Percentiles rank a stretch among this genome's conserved stretches.
phyloP scores from a whole-genome alignment of 140 eudicot species.

The Stevia rebaudiana region DNA sequence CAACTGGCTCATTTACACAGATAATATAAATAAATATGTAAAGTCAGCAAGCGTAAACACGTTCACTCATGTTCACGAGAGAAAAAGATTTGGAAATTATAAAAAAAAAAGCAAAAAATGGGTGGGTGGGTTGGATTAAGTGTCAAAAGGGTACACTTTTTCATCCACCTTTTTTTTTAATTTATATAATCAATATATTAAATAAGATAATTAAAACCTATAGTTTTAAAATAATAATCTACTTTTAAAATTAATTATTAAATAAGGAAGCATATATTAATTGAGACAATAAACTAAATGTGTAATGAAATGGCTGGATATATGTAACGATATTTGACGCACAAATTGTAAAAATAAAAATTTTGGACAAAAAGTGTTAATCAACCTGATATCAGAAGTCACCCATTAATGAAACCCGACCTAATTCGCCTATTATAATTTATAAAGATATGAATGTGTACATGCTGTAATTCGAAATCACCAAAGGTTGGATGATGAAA shows the following conservation, averaged over 20 bases:
- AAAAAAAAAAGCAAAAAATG: no score
- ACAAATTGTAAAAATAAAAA: not conserved
- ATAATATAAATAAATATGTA: not conserved
- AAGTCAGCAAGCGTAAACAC: not conserved
- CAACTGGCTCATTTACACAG: constrained; percentile 41
- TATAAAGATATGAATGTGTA: constrained; percentile 15
- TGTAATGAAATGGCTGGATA: not conserved
- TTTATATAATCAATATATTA: not conserved
- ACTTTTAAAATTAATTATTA: not conserved
- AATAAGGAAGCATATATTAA: not conserved
- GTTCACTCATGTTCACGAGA: not conserved
- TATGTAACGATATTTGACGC: not conserved
- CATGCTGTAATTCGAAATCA: constrained; percentile 89
- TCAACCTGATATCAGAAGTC: not conserved
- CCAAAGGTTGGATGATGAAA: constrained; percentile 89
- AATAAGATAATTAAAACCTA: not conserved
- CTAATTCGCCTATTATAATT: not conserved
- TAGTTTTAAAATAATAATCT: not conserved
- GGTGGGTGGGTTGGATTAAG: not conserved
- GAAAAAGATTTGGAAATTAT: no score
- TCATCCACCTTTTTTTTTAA: not conserved
- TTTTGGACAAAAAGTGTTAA: not conserved
- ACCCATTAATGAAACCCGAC: not conserved
- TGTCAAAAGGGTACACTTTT: not conserved
- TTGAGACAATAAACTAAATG: not conserved